Evolutionary conservation across 108 stramenopile genomes (phyloP).

Genomic region (Schizochytrium sp.): DNA sequence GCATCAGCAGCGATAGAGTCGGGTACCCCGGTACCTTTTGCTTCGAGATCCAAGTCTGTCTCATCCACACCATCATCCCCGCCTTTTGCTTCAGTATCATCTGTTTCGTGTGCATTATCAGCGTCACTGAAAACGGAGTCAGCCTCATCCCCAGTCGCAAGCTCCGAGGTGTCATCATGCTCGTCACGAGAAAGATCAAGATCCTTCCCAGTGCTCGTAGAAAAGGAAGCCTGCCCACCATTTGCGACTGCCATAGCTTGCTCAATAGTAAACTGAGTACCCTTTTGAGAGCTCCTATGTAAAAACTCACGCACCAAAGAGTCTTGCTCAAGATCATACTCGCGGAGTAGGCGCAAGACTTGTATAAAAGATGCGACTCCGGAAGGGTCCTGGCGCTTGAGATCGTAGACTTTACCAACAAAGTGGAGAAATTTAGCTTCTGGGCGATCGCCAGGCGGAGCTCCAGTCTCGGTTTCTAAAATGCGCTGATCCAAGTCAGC

Average conservation of each 20-base stretch:
- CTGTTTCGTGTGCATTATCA: no score
- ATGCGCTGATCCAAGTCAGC: slow-evolving; percentile 1
- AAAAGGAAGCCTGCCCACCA: neutral
- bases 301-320: neutral
- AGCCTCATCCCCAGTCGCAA: no score
- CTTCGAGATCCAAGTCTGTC: neutral
- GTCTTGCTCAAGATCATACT: neutral
- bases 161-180: neutral
- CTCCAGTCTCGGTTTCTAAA: neutral
- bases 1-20: no score
- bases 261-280: neutral
- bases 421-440: slow-evolving; percentile 14
- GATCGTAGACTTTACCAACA: neutral
- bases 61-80: no score
- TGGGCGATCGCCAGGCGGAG: neutral
- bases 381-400: slow-evolving; percentile 24
- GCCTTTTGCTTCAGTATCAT: no score
- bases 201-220: neutral
- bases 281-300: neutral
- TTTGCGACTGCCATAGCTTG: slow-evolving; percentile 5
- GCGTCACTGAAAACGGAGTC: no score
- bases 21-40: neutral
- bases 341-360: slow-evolving; percentile 43
- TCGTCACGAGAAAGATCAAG: neutral
- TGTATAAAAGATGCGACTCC: slow-evolving; percentile 1